phyloP scores from a whole-genome alignment of 2,329 filamentous ascomycete species.

The Thelonectria blattea region DNA sequence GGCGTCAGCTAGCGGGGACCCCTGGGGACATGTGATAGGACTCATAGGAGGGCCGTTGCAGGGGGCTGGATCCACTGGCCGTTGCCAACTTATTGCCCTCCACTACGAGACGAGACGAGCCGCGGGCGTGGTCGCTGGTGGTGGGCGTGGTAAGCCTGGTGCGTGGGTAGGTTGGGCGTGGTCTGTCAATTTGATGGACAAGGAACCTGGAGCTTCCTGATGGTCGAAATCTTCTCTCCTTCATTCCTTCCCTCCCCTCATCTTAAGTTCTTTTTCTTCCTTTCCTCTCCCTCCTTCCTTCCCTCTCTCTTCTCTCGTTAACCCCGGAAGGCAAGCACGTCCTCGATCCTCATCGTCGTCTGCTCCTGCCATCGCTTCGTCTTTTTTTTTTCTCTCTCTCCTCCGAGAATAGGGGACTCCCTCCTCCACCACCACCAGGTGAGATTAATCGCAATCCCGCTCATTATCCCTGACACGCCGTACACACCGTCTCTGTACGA shows the following conservation, averaged over 20 bases:
- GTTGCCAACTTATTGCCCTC: conserved; percentile 13
- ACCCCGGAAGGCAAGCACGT: conserved; percentile 8
- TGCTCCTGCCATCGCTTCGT: conserved; percentile 9
- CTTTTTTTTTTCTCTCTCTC: conserved; percentile 13
- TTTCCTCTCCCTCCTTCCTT: background rate
- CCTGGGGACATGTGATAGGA: conserved; percentile 15
- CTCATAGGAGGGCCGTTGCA: conserved; percentile 3
- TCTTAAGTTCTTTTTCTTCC: background rate
- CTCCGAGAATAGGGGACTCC: conserved; percentile 20
- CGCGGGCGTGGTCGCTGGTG: conserved; percentile 7
- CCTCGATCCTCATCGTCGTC: conserved; percentile 6
- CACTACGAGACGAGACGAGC: conserved; percentile 1
- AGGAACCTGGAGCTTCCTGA: too few relatives aligned
- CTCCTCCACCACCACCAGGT: conserved; percentile 9
- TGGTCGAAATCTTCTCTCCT: too few relatives aligned
- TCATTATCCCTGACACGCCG: conserved; percentile 18
- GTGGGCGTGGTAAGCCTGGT: too few relatives aligned
- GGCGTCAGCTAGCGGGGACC: background rate
- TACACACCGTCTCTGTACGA: background rate
- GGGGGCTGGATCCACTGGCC: conserved; percentile 7
- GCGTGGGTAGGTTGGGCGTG: too few relatives aligned
- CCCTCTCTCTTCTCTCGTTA: conserved; percentile 1
- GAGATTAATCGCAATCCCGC: conserved; percentile 21
- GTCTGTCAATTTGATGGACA: too few relatives aligned
- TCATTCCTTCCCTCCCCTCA: too few relatives aligned